Evolutionary conservation across 225 moss, liverwort and hornwort species (phyloP).

Genomic region (Marchantia polymorpha): DNA sequence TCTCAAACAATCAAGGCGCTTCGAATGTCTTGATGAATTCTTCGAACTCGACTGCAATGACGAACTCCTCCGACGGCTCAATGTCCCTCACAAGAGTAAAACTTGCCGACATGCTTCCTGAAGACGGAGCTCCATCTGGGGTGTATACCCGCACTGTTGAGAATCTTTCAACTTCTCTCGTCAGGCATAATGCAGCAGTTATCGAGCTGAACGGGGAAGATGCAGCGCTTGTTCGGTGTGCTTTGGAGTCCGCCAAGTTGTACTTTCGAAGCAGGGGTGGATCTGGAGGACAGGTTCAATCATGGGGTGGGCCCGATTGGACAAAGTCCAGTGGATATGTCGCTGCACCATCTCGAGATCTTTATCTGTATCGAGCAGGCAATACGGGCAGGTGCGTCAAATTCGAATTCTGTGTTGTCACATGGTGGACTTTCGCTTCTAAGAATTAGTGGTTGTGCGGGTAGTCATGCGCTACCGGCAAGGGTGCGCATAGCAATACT

Average conservation of each 20-base stretch:
- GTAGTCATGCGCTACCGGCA: too few species aligned
- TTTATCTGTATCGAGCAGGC: slow-evolving; percentile 73
- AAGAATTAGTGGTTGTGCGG: too few species aligned
- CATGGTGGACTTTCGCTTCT: too few species aligned
- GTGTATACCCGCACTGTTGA: slow-evolving; percentile 78
- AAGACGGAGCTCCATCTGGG: slow-evolving; percentile 83
- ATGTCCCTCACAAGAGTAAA: slow-evolving; percentile 70
- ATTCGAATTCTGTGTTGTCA: neutral
- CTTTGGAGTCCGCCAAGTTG: slow-evolving; percentile 84
- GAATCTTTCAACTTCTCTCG: slow-evolving; percentile 72
- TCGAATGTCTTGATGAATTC: slow-evolving; percentile 2
- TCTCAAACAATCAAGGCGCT: slow-evolving; percentile 32
- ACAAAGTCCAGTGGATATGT: slow-evolving; percentile 75
- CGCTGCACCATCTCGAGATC: slow-evolving; percentile 64
- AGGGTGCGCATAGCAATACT: neutral
- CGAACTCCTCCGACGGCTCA: slow-evolving; percentile 38
- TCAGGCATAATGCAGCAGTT: slow-evolving; percentile 81
- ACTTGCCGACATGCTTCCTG: slow-evolving; percentile 71
- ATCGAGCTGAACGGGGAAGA: slow-evolving; percentile 83
- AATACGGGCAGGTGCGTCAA: slow-evolving; percentile 61
- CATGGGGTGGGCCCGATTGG: slow-evolving; percentile 72
- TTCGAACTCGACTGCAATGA: slow-evolving; percentile 11
- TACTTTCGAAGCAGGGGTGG: slow-evolving; percentile 69
- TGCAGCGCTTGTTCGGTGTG: slow-evolving; percentile 65
- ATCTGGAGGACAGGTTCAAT: slow-evolving; percentile 43